Conservation (phyloP, 1,139 yeast genomes). For the Zygosaccharomyces sapae region DNA sequence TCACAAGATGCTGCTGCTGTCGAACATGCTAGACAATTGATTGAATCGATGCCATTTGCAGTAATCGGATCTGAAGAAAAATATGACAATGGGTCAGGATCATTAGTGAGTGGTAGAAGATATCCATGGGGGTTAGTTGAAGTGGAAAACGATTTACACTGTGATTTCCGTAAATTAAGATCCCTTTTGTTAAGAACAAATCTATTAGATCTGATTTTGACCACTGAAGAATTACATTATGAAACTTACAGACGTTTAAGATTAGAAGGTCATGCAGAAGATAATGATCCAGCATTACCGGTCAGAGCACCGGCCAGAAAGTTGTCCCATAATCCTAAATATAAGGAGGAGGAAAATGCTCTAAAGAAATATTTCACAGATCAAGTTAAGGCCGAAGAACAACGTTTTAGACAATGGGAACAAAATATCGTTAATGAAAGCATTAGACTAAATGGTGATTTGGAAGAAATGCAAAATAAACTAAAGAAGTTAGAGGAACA, state of each 20-base stretch:
- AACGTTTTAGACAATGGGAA: conserved; percentile 97
- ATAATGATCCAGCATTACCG: conserved; percentile 26
- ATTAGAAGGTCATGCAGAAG: conserved; percentile 54
- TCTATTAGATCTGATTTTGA: conserved; percentile 80
- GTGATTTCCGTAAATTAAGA: conserved; percentile 92
- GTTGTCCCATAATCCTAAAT: conserved; percentile 73
- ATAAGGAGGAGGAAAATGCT: conserved; percentile 92
- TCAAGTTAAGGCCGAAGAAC: conserved; percentile 95
- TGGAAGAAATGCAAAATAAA: conserved; percentile 79
- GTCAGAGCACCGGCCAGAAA: conserved; percentile 40
- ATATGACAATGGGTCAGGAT: conserved; percentile 71
- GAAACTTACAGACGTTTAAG: conserved; percentile 82
- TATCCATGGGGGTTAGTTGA: conserved; percentile 98
- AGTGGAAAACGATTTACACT: conserved; percentile 91
- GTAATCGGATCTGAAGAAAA: conserved; percentile 88
- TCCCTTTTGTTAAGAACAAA: conserved; percentile 84
- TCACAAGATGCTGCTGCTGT: conserved; percentile 68
- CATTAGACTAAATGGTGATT: conserved; percentile 87
- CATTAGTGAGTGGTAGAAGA: conserved; percentile 80
- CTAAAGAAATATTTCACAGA: conserved; percentile 95
- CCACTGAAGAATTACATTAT: conserved; percentile 90
- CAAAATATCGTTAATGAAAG: conserved; percentile 92
- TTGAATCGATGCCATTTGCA: conserved; percentile 92
- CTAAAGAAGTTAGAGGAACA: conserved; percentile 69
- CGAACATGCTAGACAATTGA: conserved; percentile 76